phyloP scores from a whole-genome alignment of 2,329 filamentous ascomycete genomes.

The Phoma sp. region DNA sequence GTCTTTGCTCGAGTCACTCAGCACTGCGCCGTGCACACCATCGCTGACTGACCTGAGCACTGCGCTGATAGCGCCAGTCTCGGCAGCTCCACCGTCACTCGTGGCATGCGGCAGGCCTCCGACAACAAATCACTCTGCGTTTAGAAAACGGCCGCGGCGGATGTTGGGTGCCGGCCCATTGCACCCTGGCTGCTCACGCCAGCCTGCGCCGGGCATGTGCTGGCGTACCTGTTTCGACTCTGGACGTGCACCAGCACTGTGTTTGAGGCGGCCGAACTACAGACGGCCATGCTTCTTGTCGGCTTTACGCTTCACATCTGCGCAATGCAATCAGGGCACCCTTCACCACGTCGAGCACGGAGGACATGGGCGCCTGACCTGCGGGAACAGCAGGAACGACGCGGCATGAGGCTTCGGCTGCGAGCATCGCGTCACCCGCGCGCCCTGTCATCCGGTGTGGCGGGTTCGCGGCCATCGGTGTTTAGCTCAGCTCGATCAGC shows the following conservation, averaged over 20 bases:
- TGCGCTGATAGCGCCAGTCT: conserved; percentile 34
- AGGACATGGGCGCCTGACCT: conserved; percentile 23
- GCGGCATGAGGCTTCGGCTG: conserved; percentile 25
- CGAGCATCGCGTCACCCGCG: conserved; percentile 36
- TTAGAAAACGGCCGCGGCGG: conserved; percentile 40
- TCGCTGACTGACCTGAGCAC: conserved; percentile 33
- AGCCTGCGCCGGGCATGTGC: conserved; percentile 24
- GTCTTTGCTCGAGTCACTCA: conserved; percentile 13
- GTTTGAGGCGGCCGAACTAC: conserved; percentile 30
- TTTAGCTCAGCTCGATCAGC: conserved; percentile 37
- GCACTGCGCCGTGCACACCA: conserved; percentile 26
- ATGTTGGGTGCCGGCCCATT: conserved; percentile 39
- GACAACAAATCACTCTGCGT: conserved; percentile 41
- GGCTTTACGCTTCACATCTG: conserved; percentile 18
- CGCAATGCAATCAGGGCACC: conserved; percentile 5
- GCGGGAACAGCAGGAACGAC: conserved; percentile 17
- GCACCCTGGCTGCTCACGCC: conserved; percentile 15
- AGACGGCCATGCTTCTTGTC: conserved; percentile 17
- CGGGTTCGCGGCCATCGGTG: conserved; percentile 32
- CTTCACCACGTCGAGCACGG: conserved; percentile 4
- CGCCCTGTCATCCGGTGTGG: conserved; percentile 40
- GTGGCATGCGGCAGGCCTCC: conserved; percentile 38
- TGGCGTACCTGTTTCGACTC: conserved; percentile 44
- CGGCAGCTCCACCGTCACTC: conserved; percentile 34
- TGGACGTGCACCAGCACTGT: conserved; percentile 25